Percentiles rank a stretch among this genome's conserved stretches.
Evolutionary conservation across 345 rosid genomes (phyloP).

Genomic region (Murraya koenigii): DNA sequence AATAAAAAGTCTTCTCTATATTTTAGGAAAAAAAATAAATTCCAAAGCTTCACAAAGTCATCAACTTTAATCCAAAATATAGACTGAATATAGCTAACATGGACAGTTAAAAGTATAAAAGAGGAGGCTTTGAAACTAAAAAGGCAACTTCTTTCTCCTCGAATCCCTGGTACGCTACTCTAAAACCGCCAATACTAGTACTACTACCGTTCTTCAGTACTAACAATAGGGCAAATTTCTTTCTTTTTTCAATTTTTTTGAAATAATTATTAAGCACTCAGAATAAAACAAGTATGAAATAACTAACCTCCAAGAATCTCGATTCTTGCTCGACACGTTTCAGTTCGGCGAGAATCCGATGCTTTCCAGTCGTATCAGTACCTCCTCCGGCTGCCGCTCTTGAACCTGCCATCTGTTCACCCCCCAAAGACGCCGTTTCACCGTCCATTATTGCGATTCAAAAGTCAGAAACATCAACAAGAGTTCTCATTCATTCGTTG

Average conservation of each 20-base stretch:
- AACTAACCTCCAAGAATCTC: constrained; percentile 51
- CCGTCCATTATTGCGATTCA: constrained; percentile 24
- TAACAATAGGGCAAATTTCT: too few species aligned
- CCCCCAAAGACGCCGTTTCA: constrained; percentile 40
- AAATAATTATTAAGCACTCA: not conserved
- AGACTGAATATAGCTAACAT: not conserved
- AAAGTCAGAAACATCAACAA: not conserved
- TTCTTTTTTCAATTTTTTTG: too few species aligned
- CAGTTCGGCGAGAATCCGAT: constrained; percentile 72
- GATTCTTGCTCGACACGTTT: constrained; percentile 73
- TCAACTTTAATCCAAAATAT: not conserved
- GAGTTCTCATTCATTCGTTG: constrained; percentile 8
- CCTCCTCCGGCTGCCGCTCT: constrained; percentile 17
- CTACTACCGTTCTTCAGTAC: too few species aligned
- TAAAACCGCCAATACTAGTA: too few species aligned
- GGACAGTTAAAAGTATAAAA: not conserved
- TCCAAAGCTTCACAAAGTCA: not conserved
- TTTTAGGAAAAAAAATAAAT: not conserved
- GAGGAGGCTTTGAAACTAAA: not conserved
- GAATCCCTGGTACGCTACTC: not conserved
- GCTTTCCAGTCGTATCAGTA: constrained; percentile 61
- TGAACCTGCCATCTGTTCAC: constrained; percentile 27
- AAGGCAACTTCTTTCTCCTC: not conserved
- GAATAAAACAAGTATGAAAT: not conserved
- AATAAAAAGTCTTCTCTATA: not conserved